Conservation (phyloP, 306 rosid species). For the Cicer arietinum region DNA sequence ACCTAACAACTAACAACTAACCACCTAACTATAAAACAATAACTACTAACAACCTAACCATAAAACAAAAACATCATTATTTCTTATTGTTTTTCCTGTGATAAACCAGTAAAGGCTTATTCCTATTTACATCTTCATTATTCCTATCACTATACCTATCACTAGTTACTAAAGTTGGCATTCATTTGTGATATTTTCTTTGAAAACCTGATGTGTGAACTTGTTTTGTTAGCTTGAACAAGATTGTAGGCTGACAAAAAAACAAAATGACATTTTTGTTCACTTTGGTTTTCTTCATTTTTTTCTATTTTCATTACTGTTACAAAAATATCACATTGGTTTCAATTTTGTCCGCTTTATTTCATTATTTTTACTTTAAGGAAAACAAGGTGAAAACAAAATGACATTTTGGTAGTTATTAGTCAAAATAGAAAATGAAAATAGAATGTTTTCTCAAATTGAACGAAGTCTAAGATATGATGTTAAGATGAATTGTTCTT, state of each 20-base stretch:
- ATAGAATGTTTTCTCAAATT: neutral
- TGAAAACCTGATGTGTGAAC: slow-evolving; percentile 20
- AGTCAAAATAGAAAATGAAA: neutral
- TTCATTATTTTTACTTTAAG: neutral
- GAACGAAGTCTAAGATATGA: neutral
- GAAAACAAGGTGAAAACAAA: neutral
- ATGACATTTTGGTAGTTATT: neutral
- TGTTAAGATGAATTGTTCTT: slow-evolving; percentile 9
- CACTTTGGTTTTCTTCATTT: neutral
- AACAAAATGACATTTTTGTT: slow-evolving; percentile 3
- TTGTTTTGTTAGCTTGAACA: slow-evolving; percentile 19
- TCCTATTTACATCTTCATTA: no score
- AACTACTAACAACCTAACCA: no score
- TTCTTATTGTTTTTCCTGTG: no score
- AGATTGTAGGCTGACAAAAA: slow-evolving; percentile 11
- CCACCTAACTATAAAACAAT: no score
- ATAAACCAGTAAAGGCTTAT: no score
- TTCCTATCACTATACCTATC: neutral
- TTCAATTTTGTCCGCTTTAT: neutral
- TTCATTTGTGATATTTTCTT: slow-evolving; percentile 6
- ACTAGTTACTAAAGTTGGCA: slow-evolving; percentile 10
- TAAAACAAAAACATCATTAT: no score
- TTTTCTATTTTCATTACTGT: neutral
- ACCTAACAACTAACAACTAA: no score
- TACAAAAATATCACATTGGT: slow-evolving; percentile 18